Evolutionary conservation across 306 rosid genomes (phyloP).

Genomic region (Dryas alaskensis): DNA sequence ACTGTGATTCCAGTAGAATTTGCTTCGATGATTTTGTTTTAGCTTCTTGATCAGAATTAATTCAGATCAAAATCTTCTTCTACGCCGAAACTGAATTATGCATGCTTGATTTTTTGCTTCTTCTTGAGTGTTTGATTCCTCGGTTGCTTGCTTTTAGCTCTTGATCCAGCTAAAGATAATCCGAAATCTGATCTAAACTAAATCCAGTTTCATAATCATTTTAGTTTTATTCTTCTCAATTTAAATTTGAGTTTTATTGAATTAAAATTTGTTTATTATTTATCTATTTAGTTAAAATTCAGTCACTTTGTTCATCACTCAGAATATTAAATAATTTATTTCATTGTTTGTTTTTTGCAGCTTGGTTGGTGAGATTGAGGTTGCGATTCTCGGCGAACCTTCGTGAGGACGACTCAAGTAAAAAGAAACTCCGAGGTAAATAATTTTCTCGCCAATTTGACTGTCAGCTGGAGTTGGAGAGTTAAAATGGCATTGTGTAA

Average conservation of each 20-base stretch:
- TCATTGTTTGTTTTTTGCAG: neutral
- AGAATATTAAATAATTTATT: neutral
- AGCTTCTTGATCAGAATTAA: constrained; percentile 1
- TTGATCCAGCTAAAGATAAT: neutral
- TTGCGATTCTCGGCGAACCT: constrained; percentile 15
- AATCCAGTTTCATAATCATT: neutral
- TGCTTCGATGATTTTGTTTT: neutral
- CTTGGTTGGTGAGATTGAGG: constrained; percentile 22
- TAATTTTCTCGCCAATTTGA: constrained; percentile 20
- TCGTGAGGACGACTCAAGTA: constrained; percentile 32
- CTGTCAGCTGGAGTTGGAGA: constrained; percentile 12
- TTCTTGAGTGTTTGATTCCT: neutral
- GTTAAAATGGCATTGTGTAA: neutral
- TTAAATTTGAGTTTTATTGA: neutral
- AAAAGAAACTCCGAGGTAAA: constrained; percentile 30
- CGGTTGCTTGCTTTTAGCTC: neutral
- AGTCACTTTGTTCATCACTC: neutral
- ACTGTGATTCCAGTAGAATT: neutral
- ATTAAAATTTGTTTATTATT: neutral
- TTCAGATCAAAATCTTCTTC: neutral
- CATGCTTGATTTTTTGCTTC: neutral
- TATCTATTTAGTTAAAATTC: neutral
- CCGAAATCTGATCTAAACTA: neutral
- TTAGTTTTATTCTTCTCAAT: no score
- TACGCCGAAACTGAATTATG: neutral